Conservation (phyloP, 805 yeast genomes). For the Ogataea philodendri region DNA sequence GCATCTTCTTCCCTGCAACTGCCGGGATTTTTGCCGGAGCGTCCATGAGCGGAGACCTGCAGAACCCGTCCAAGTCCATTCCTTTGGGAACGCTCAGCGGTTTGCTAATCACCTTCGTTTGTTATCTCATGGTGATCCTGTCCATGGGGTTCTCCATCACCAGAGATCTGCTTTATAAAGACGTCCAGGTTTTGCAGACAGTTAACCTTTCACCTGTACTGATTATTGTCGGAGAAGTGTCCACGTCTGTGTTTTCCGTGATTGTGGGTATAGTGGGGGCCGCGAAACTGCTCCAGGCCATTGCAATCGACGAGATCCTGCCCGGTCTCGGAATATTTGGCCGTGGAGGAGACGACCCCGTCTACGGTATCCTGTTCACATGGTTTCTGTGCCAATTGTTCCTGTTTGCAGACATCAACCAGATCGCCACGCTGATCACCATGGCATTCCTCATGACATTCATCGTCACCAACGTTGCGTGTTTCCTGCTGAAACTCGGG, state of each 20-base stretch:
- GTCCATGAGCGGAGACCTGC: conserved; percentile 93
- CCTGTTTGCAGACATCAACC: conserved; percentile 85
- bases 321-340: conserved; percentile 71
- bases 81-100: conserved; percentile 95
- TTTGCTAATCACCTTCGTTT: conserved; percentile 66
- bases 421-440: conserved; percentile 91
- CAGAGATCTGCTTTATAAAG: conserved; percentile 69
- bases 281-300: conserved; percentile 85
- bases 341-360: conserved; percentile 57
- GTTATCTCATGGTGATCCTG: conserved; percentile 77
- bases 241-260: conserved; percentile 88
- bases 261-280: conserved; percentile 97
- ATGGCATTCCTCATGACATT: conserved; percentile 98
- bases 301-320: conserved; percentile 82
- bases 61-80: conserved; percentile 81
- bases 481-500: conserved; percentile 81
- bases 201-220: conserved; percentile 66
- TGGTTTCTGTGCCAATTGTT: conserved; percentile 84
- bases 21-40: conserved; percentile 99
- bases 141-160: conserved; percentile 81
- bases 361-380: conserved; percentile 65
- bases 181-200: conserved; percentile 83
- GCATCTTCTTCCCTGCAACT: conserved; percentile 96
- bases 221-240: conserved; percentile 82
- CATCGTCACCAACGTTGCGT: conserved; percentile 89